phyloP scores from a whole-genome alignment of 495 filamentous ascomycete genomes.

The Tuber microsphaerosporum region DNA sequence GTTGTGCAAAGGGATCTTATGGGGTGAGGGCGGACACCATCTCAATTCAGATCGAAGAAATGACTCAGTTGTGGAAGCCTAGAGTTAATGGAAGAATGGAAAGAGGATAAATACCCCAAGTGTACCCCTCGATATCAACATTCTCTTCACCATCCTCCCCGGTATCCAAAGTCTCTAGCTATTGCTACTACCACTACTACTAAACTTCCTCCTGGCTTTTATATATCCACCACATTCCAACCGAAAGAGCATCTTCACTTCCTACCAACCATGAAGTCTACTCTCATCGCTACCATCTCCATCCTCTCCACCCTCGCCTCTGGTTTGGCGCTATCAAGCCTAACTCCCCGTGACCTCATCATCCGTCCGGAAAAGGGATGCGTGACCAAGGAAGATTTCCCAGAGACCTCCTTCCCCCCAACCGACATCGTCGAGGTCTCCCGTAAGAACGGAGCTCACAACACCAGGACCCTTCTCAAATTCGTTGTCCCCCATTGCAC shows the following conservation, averaged over 20 bases:
- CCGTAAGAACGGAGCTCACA: background rate
- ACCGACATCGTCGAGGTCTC: background rate
- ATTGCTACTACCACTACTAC: background rate
- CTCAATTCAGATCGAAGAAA: background rate
- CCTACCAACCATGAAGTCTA: background rate
- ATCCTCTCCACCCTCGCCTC: background rate
- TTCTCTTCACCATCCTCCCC: background rate
- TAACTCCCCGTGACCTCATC: rapidly evolving
- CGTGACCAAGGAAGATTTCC: background rate
- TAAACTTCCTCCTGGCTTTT: background rate
- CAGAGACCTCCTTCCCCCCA: no score
- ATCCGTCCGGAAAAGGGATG: rapidly evolving
- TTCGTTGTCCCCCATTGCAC: background rate
- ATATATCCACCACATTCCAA: background rate
- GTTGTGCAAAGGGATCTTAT: background rate
- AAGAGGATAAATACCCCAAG: background rate
- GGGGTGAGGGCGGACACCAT: background rate
- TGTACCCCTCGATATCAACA: background rate
- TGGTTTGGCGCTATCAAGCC: background rate
- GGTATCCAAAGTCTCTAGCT: background rate
- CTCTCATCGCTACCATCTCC: background rate
- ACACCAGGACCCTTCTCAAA: background rate
- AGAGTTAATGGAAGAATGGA: background rate
- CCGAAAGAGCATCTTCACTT: background rate
- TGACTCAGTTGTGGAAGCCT: background rate